phyloP scores from a whole-genome alignment of 192 early-diverging fungal species.

The Funneliformis mosseae region DNA sequence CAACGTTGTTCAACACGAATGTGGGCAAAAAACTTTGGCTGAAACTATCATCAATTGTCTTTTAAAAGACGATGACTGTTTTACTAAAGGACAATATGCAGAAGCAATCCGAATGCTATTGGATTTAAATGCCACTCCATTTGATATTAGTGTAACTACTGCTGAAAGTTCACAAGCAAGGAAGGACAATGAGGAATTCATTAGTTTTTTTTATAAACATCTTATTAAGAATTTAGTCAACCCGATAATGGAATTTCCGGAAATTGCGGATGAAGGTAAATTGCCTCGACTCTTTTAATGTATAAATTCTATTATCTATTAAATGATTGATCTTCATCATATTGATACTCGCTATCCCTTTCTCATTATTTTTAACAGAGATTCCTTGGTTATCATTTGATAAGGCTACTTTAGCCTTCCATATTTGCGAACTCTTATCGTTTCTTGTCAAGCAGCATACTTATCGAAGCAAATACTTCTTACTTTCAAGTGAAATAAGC shows the following conservation, averaged over 20 bases:
- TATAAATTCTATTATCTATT: neutral
- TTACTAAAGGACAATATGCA: constrained; percentile 67
- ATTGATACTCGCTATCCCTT: neutral
- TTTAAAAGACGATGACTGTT: constrained; percentile 60
- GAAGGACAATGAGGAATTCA: constrained; percentile 70
- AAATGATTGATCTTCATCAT: neutral
- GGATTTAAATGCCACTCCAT: constrained; percentile 55
- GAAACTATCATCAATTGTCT: constrained; percentile 70
- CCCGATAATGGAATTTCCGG: constrained; percentile 61
- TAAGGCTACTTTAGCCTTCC: constrained; percentile 50
- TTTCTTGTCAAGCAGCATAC: constrained; percentile 74
- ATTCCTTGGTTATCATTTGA: constrained; percentile 34
- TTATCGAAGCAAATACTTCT: constrained; percentile 76
- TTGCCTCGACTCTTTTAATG: neutral
- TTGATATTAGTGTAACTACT: constrained; percentile 40
- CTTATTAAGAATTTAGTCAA: constrained; percentile 62
- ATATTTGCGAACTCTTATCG: constrained; percentile 77
- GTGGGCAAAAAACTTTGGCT: constrained; percentile 59
- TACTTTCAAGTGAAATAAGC: constrained; percentile 65
- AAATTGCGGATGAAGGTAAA: constrained; percentile 36
- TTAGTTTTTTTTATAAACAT: constrained; percentile 76
- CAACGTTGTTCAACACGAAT: constrained; percentile 50
- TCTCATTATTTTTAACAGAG: constrained; percentile 29
- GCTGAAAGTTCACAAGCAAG: constrained; percentile 23
- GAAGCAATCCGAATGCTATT: constrained; percentile 79